Base-by-base conservation (phyloP, 768 basidiomycete species). In the Dioszegia hungarica region DNA sequence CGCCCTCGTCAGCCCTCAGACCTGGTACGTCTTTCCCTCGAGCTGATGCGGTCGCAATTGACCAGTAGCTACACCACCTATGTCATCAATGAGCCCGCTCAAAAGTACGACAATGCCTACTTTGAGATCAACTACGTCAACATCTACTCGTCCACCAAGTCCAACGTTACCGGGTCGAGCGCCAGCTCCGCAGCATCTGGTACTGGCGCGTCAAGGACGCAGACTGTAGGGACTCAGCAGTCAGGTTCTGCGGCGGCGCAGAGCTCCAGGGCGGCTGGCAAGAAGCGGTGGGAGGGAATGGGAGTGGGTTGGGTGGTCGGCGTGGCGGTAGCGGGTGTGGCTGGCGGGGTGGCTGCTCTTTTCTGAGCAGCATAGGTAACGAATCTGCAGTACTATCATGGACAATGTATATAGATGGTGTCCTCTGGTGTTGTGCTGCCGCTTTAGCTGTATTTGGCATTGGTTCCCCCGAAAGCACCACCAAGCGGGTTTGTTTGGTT, bases 91-190 rank as follows among this genome's bases (percentile, higher is more conserved):
- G 51, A 62, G 28, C 46, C 54, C 17, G 49, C 39, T 1, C 33
- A 64, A 8, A 67, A 64, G 15, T 68, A 68, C 51, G 69, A 61
- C 45, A 68, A 67, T 43, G 67, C 70, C 12, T 66, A 72, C 56
- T 90, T 88, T 63, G 87, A 89, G 69, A 80, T 90, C 51, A 79
- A 81, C 14, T 83, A 80, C 27, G 78, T 87, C 28, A 83, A 84
- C 17, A 82, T 85, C 14, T 85, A 62, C 53, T 68, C 64, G 0
- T 59, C 38, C 28, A 39, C 48, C 20, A 46, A 45, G 11, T 38
- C 44, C 38, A 49, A 33, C 14, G 17, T 43, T 9, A 46, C 33
- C 1, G 34, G 48, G 12, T 11, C 17, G 20, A 43, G 38, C 12
- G 29, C 61, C 2, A 41, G 52, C 6, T 38, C 56, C 2, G 19